Conservation (phyloP, 169 alveolate species). For the Condylostoma magnum region DNA sequence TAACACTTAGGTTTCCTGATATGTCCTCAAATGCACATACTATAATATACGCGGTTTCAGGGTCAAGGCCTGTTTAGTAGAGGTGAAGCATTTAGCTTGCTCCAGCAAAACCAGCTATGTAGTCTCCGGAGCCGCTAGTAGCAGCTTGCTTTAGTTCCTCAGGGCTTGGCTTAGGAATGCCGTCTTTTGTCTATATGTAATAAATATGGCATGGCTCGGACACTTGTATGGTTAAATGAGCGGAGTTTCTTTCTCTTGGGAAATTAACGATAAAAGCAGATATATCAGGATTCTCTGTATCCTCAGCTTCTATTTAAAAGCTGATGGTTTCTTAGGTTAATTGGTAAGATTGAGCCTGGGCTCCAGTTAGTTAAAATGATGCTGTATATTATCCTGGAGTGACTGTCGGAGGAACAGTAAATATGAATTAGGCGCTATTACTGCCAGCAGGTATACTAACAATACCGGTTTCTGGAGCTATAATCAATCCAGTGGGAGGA, state of each 20-base stretch:
- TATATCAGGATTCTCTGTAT: neutral
- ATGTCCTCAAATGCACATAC: constrained; percentile 7
- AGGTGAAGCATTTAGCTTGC: neutral
- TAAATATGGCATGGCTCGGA: constrained; percentile 10
- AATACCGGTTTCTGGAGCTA: neutral
- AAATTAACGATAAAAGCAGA: neutral
- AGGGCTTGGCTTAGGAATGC: neutral
- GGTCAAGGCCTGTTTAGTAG: neutral
- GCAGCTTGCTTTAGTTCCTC: neutral
- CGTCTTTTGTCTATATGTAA: neutral
- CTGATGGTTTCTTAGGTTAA: neutral
- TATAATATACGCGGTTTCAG: constrained; percentile 16
- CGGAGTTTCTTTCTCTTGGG: constrained; percentile 18
- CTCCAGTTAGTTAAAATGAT: neutral
- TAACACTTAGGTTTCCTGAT: neutral
- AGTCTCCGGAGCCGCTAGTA: neutral
- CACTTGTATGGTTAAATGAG: constrained; percentile 15
- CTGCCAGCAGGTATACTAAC: constrained; percentile 9
- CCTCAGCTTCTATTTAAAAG: neutral
- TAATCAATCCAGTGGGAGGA: neutral
- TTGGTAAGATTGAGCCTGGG: neutral
- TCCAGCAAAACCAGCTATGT: neutral
- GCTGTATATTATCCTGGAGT: neutral
- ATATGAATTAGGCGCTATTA: neutral
- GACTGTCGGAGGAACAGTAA: neutral